Conservation (phyloP, 1,139 yeast species). For the Taphrina populina region DNA sequence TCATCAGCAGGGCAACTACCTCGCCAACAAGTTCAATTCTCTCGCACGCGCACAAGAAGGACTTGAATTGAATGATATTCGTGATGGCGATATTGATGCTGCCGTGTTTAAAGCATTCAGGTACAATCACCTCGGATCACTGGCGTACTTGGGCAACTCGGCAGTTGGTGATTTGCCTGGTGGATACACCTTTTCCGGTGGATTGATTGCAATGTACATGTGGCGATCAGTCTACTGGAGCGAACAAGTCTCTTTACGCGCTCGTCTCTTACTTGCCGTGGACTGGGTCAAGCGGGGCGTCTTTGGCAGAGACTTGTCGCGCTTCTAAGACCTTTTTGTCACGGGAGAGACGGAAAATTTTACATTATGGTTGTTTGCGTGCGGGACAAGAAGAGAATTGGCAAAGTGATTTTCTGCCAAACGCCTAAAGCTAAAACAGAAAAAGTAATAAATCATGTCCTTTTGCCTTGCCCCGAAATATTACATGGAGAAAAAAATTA, state of each 20-base stretch:
- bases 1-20: conserved; percentile 61
- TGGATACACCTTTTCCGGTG: conserved; percentile 57
- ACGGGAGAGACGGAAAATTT: no score
- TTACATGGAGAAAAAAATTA: no score
- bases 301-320: conserved; percentile 35
- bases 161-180: conserved; percentile 65
- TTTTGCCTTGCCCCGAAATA: no score
- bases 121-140: conserved; percentile 59
- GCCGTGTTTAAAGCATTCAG: conserved; percentile 57
- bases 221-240: conserved; percentile 69
- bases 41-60: conserved; percentile 49
- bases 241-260: conserved; percentile 60
- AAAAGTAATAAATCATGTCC: no score
- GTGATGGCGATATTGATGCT: conserved; percentile 56
- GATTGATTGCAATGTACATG: conserved; percentile 61
- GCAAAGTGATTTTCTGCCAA: no score
- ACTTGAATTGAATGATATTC: conserved; percentile 48
- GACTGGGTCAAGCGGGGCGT: conserved; percentile 59
- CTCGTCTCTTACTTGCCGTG: conserved; percentile 58
- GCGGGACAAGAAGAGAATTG: no score
- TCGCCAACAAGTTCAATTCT: conserved; percentile 57
- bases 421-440: no score
- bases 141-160: conserved; percentile 64
- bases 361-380: no score
- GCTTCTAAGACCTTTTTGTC: no score